phyloP scores from a whole-genome alignment of 306 rosid genomes.

The Vigna reflexopilosa region DNA sequence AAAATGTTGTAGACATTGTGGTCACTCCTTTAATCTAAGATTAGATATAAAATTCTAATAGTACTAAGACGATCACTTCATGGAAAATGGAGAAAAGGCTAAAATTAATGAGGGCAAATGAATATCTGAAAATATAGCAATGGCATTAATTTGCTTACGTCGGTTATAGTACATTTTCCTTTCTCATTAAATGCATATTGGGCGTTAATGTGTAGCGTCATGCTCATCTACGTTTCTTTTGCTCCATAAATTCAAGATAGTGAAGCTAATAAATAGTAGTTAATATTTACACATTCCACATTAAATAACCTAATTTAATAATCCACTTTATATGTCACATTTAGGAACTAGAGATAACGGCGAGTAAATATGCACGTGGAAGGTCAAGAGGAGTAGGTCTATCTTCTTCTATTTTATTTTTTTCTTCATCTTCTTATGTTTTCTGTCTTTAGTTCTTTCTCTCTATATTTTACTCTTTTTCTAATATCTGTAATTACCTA shows the following conservation, averaged over 20 bases:
- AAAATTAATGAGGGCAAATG: constrained; percentile 42
- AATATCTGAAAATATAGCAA: constrained; percentile 43
- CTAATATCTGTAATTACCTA: too few species aligned
- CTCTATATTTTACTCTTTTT: too few species aligned
- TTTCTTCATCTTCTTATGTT: too few species aligned
- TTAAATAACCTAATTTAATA: constrained; percentile 26
- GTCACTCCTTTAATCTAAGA: constrained; percentile 23
- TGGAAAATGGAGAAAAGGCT: constrained; percentile 36
- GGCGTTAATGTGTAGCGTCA: constrained; percentile 42
- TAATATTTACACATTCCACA: constrained; percentile 29
- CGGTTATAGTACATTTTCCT: constrained; percentile 41
- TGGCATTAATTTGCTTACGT: constrained; percentile 50
- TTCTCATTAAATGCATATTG: constrained; percentile 47
- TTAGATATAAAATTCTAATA: not conserved
- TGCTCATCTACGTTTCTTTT: constrained; percentile 39
- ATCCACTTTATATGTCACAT: constrained; percentile 14
- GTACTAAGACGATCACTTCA: constrained; percentile 6
- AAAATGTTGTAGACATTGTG: constrained; percentile 24
- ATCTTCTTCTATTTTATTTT: too few species aligned
- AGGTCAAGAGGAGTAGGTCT: too few species aligned
- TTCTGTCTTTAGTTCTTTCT: too few species aligned
- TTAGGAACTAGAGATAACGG: constrained; percentile 3
- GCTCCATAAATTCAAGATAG: constrained; percentile 45
- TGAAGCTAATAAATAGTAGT: constrained; percentile 34
- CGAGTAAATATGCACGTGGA: not conserved